These are phyloP conservation scores for Fusarium floridanum DNA, from an alignment of 2,329 filamentous ascomycete genomes.

Conservation along the genomic window DNA sequence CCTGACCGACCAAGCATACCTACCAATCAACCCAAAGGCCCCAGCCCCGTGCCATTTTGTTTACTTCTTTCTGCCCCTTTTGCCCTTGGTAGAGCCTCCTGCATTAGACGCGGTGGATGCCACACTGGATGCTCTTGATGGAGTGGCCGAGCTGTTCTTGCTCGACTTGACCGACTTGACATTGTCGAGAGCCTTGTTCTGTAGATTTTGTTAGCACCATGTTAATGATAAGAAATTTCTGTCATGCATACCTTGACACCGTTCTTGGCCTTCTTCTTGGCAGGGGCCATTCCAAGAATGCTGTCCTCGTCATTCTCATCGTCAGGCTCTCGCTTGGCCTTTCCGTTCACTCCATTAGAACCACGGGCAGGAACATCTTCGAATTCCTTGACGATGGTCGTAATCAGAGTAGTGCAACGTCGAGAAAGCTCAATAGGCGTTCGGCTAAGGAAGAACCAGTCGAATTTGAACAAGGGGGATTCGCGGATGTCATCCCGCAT, in stretches of 20 bases:
- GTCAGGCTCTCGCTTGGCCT: conserved; percentile 78
- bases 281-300: conserved; percentile 83
- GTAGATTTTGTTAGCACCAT: conserved; percentile 36
- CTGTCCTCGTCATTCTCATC: conserved; percentile 89
- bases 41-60: conserved; percentile 11
- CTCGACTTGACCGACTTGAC: conserved; percentile 87
- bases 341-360: conserved; percentile 74
- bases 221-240: not conserved
- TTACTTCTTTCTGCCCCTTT: conserved; percentile 54
- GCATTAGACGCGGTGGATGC: conserved; percentile 75
- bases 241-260: conserved; percentile 78
- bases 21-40: conserved; percentile 4
- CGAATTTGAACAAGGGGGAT: conserved; percentile 94
- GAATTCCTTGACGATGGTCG: conserved; percentile 95
- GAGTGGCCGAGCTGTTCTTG: conserved; percentile 81
- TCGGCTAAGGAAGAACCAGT: conserved; percentile 98
- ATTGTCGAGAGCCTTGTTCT: conserved; percentile 95
- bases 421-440: conserved; percentile 93
- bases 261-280: conserved; percentile 95
- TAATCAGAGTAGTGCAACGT: conserved; percentile 92
- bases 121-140: conserved; percentile 90
- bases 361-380: conserved; percentile 73
- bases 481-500: conserved; percentile 98
- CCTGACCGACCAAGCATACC: conserved; percentile 26
- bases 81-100: conserved; percentile 65